Conservation (phyloP, 352 stramenopile species). For the Globisporangium yorkense region DNA sequence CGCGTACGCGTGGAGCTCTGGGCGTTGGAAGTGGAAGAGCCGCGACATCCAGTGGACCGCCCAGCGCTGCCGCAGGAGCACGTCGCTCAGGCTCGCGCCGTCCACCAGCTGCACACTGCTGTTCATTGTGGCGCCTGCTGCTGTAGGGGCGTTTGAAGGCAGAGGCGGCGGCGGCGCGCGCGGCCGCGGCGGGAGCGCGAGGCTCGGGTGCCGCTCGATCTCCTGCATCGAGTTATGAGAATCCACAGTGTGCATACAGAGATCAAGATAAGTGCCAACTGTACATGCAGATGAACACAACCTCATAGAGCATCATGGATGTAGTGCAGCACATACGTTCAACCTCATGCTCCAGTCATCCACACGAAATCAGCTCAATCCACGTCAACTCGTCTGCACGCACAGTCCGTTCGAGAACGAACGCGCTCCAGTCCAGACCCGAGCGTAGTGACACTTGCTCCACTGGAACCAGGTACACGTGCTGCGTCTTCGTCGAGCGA, state of each 20-base stretch:
- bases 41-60: constrained; percentile 55
- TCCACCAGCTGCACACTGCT: constrained; percentile 6
- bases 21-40: constrained; percentile 50
- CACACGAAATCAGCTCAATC: background rate
- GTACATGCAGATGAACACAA: too few species aligned
- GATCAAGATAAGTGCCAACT: too few species aligned
- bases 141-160: background rate
- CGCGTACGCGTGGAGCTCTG: constrained; percentile 45
- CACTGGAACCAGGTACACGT: background rate
- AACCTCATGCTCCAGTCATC: background rate
- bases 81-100: constrained; percentile 37
- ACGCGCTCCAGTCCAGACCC: background rate
- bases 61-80: constrained; percentile 48
- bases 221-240: background rate
- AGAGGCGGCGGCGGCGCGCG: constrained; percentile 3
- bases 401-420: background rate
- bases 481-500: background rate
- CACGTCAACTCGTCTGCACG: background rate
- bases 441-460: background rate
- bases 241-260: too few species aligned
- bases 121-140: background rate
- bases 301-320: too few species aligned
- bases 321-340: too few species aligned
- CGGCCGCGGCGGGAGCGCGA: background rate
- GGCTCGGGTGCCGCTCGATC: background rate